Percentiles rank a stretch among this genome's conserved stretches.
phyloP scores from a whole-genome alignment of 1,139 yeast species.

The Candida sp. region DNA sequence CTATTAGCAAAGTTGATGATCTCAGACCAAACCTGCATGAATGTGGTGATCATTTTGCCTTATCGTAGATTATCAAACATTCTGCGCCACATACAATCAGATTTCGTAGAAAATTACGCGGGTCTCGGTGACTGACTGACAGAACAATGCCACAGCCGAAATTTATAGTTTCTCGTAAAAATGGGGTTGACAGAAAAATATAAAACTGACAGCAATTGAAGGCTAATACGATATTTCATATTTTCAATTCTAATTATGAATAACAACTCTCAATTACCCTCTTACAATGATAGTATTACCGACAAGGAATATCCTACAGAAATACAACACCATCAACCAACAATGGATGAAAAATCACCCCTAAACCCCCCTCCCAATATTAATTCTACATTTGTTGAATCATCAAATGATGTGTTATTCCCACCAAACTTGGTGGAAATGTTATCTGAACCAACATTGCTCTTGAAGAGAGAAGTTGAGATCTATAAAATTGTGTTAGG shows the following conservation, averaged over 20 bases:
- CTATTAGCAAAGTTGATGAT: too few relatives aligned
- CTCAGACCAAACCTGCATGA: too few relatives aligned
- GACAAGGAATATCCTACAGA: background rate
- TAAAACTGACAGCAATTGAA: too few relatives aligned
- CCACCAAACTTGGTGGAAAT: conserved; percentile 1
- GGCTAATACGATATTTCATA: too few relatives aligned
- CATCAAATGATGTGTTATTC: background rate
- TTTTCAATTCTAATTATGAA: background rate
- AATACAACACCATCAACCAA: background rate
- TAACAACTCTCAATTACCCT: background rate
- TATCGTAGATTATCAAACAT: too few relatives aligned
- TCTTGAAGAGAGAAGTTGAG: background rate
- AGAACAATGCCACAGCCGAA: too few relatives aligned
- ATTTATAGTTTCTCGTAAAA: too few relatives aligned
- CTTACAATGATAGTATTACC: background rate
- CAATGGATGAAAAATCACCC: background rate
- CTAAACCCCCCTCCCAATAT: background rate
- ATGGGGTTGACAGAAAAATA: too few relatives aligned
- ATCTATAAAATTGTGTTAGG: background rate
- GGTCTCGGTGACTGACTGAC: too few relatives aligned
- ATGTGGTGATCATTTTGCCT: too few relatives aligned
- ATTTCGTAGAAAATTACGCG: too few relatives aligned
- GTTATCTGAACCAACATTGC: conserved; percentile 2
- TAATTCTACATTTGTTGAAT: background rate
- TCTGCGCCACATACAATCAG: too few relatives aligned